Percentiles rank a stretch among this genome's conserved stretches.
These are phyloP conservation scores for Tuber calosporum DNA, from an alignment of 495 filamentous ascomycete species.

Conservation along the genomic window DNA sequence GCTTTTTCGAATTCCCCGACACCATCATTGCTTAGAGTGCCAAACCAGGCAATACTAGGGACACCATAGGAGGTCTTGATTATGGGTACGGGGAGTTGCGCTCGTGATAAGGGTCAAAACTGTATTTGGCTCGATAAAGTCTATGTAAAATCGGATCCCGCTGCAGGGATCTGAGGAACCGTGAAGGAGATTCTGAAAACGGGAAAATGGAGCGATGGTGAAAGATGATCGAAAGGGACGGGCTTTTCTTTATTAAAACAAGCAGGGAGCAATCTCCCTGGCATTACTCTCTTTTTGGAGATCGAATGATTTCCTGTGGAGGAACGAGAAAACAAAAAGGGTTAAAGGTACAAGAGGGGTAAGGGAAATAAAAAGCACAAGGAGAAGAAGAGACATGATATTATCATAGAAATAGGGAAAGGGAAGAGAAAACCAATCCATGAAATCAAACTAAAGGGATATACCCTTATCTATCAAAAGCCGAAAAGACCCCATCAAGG, in stretches of 20 bases:
- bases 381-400: not conserved
- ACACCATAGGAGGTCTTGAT: not conserved
- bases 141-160: not conserved
- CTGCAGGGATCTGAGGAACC: not conserved
- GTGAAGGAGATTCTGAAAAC: not conserved
- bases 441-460: not conserved
- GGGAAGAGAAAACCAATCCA: not conserved
- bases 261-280: not conserved
- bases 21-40: too few species aligned
- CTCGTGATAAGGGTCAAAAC: not conserved
- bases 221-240: not conserved
- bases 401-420: too few species aligned
- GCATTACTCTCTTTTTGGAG: not conserved
- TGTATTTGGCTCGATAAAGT: not conserved
- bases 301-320: not conserved
- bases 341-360: not conserved
- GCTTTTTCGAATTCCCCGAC: too few species aligned
- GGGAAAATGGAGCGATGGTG: not conserved
- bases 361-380: not conserved
- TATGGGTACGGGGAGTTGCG: not conserved
- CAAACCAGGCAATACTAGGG: not conserved
- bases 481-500: not conserved
- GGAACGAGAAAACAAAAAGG: not conserved
- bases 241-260: not conserved
- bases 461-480: not conserved